Base-by-base conservation (phyloP, 2,329 filamentous ascomycete species). In the Sarocladium strictum region DNA sequence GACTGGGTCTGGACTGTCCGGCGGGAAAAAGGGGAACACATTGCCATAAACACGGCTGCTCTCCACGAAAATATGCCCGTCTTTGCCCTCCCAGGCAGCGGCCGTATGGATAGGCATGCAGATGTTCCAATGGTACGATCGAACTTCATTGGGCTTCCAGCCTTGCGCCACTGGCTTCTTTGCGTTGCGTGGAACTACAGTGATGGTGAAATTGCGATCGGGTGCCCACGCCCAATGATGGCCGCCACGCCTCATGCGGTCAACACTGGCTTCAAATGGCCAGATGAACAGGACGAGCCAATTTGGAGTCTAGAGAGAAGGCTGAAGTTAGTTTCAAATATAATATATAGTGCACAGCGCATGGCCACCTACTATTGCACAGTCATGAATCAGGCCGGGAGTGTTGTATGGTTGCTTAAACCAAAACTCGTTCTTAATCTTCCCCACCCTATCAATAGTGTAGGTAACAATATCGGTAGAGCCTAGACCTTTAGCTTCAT, bases 301-400 rank as follows among this genome's bases (percentile, higher is more conserved):
- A 38, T 74, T 72, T 0, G 67, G 60, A 0, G 71, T 73, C 35
- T 38, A n/a, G 7, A 38, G 32, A 33, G 9, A 15, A 33, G 32
- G 32, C 32, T 33, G 32, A n/a, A n/a, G n/a, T n/a, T n/a, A n/a
- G n/a, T n/a, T n/a, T n/a, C n/a, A n/a, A n/a, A n/a, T n/a, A n/a
- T n/a, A n/a, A n/a, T n/a, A n/a, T n/a, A n/a, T n/a, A n/a, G n/a
- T n/a, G 29, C 7, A 32, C 29, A 12, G 29, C 29, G 29, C 29
- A 6, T 32, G 7, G 12, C 12, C 6, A 38, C 35, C 5, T 38
- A 38, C 35, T 10, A 73, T 65, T 1, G 64, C 67, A 53, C 68
- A 69, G 54, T 74, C 72, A 58, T 75, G 71, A 14, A 72, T 70
- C 56, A 69, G 65, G 0, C 60, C 69, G 66, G 35, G 35, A 7